These are phyloP conservation scores for Zygnema cylindricum DNA, from an alignment of 139 green algal genomes.

Conservation along the genomic window DNA sequence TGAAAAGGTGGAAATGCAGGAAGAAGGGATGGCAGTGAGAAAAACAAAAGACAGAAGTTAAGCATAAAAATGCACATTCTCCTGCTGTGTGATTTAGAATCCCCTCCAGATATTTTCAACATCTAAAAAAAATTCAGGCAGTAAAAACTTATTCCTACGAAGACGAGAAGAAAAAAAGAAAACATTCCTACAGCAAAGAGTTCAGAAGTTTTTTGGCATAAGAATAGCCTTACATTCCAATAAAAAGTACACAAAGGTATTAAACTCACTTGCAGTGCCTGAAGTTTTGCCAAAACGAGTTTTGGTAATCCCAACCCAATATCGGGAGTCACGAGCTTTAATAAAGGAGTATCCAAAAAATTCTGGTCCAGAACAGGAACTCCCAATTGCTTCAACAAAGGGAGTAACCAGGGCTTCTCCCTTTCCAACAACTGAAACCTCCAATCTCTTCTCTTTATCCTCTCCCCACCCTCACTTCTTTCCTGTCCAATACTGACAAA, in stretches of 20 bases:
- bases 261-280: not conserved
- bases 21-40: not conserved
- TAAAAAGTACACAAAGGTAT: too few relatives aligned
- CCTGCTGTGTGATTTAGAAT: too few relatives aligned
- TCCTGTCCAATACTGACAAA: too few relatives aligned
- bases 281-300: conserved; percentile 32
- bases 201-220: too few relatives aligned
- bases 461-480: conserved; percentile 11
- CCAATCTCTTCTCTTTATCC: conserved; percentile 3
- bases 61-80: too few relatives aligned
- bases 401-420: conserved; percentile 34
- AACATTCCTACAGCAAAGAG: too few relatives aligned
- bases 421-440: conserved; percentile 23
- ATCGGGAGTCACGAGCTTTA: conserved; percentile 2
- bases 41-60: too few relatives aligned
- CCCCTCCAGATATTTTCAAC: too few relatives aligned
- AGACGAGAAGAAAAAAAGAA: too few relatives aligned
- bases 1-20: not conserved
- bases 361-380: conserved; percentile 33
- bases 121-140: too few relatives aligned
- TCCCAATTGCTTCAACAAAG: conserved; percentile 13
- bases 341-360: not conserved
- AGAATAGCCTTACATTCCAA: too few relatives aligned
- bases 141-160: too few relatives aligned
- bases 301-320: not conserved